Conservation (phyloP, 495 filamentous ascomycete genomes). For the Hyaloscypha variabilis region DNA sequence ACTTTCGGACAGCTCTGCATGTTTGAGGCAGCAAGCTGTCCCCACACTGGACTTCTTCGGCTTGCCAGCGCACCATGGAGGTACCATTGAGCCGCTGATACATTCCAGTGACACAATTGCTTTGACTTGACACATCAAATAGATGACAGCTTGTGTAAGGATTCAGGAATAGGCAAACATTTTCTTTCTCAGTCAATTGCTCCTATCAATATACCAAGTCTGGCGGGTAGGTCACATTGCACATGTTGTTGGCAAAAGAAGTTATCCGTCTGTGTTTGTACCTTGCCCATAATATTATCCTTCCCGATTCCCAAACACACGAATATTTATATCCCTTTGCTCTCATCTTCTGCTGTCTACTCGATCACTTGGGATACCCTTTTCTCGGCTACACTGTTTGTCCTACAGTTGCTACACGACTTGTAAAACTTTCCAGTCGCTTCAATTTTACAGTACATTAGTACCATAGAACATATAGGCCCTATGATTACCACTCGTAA, state of each 20-base stretch:
- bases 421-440: neutral
- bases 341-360: neutral
- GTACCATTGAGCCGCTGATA: neutral
- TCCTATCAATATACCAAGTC: neutral
- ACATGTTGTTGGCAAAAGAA: neutral
- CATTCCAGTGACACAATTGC: neutral
- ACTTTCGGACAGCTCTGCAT: neutral
- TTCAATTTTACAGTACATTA: neutral
- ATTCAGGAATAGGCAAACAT: neutral
- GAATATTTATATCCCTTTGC: neutral
- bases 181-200: neutral
- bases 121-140: neutral
- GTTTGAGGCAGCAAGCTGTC: neutral
- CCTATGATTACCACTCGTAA: neutral
- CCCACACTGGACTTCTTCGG: neutral
- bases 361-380: neutral
- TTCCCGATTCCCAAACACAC: neutral
- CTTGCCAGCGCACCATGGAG: neutral
- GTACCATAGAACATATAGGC: neutral
- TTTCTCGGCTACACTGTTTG: neutral
- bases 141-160: constrained; percentile 1
- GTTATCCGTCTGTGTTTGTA: constrained; percentile 5
- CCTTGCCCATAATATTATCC: neutral
- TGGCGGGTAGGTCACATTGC: neutral
- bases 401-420: neutral